Evolutionary conservation across 1,284 basidiomycete species (phyloP), one percentile per base, ranked within the genome.

Genomic region (Cryptococcus sp.): DNA sequence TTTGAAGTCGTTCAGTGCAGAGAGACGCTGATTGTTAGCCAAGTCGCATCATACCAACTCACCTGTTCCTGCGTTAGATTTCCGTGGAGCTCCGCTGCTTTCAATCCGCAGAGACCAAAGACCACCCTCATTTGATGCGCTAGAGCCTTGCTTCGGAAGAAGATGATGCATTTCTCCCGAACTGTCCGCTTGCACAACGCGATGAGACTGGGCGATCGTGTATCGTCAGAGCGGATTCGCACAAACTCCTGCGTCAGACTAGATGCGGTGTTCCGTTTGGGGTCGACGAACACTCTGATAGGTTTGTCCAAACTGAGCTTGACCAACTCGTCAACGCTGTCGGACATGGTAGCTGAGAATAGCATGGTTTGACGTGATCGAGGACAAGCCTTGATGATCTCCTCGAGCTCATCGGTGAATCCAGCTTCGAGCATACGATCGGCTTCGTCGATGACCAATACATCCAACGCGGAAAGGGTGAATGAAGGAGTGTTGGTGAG

Each of bases 401-500:
- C 95, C 39, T 87, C 83, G 37, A 99, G 82, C 76, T 98, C 95
- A 75, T 94, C 94, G n/a, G 88, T 86, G 79, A 98, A 99, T 38
- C 95, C 95, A 71, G 97, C 95, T 39, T 93, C 93, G 43, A 99
- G 85, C 90, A 99, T 98, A 56, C 95, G 85, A 77, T 99, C 95
- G 3, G 95, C 95, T 80, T 99, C 95, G 72, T 99, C 95, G 26
- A 99, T 87, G 37, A 99, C 89, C 39, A 98, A 82, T 55, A 98
- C 87, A 74, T 98, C 95, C 38, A 98, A 84, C 1, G 91, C 88
- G 63, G 97, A 94, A 38, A 99, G 84, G 3, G 88, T 89, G 80
- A 99, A 99, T 6, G 89, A 87, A 3, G 89, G 90, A 2, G 93
- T 95, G 77, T 99, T 99, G 67, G 89, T 91, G 46, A 99, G 86